Conservation (phyloP, 345 rosid species). For the Geranium brycei region DNA sequence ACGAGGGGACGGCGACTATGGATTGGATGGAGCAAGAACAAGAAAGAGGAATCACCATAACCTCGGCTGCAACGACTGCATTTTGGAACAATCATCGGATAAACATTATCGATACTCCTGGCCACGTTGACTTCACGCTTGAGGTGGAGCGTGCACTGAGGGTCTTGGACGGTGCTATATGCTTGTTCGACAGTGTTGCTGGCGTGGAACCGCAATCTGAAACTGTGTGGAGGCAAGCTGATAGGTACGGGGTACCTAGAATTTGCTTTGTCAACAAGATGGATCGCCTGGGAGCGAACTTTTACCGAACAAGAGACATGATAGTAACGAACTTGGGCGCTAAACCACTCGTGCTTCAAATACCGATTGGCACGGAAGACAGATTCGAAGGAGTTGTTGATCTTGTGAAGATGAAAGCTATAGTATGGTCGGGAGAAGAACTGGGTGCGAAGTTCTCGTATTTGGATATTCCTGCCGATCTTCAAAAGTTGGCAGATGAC, state of each 20-base stretch:
- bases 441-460: constrained; percentile 83
- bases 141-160: constrained; percentile 96
- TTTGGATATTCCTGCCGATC: constrained; percentile 69
- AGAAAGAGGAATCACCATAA: constrained; percentile 95
- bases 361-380: constrained; percentile 88
- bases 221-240: constrained; percentile 99
- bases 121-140: constrained; percentile 91
- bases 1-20: constrained; percentile 98
- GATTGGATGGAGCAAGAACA: constrained; percentile 99
- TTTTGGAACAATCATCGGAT: constrained; percentile 87
- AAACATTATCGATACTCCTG: constrained; percentile 92
- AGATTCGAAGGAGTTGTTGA: constrained; percentile 65
- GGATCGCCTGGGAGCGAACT: constrained; percentile 97
- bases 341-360: constrained; percentile 73
- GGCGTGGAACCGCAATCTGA: constrained; percentile 99
- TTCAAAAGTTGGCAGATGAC: constrained; percentile 61
- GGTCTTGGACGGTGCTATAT: constrained; percentile 91
- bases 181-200: constrained; percentile 96
- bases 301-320: constrained; percentile 89
- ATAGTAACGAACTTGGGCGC: constrained; percentile 89
- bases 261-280: constrained; percentile 93
- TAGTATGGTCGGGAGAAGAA: constrained; percentile 95
- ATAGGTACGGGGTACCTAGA: constrained; percentile 90
- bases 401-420: constrained; percentile 81
- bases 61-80: constrained; percentile 93